phyloP scores from a whole-genome alignment of 2,329 filamentous ascomycete species.

The Claviceps sorghi region DNA sequence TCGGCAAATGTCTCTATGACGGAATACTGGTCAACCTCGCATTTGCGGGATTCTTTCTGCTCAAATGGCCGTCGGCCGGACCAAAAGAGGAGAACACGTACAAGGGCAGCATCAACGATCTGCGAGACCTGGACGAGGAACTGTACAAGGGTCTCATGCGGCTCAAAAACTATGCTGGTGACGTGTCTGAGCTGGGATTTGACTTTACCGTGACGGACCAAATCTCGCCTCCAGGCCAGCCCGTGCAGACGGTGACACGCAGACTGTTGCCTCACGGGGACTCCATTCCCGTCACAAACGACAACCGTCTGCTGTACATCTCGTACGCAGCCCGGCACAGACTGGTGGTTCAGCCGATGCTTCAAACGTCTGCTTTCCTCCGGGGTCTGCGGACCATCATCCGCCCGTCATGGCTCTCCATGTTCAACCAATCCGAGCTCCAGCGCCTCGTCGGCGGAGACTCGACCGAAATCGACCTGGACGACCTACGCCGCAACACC shows the following conservation, averaged over 20 bases:
- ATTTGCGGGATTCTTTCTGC: conserved; percentile 89
- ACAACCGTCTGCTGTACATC: conserved; percentile 88
- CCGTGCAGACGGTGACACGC: conserved; percentile 49
- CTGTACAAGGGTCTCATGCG: conserved; percentile 74
- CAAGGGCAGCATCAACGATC: conserved; percentile 84
- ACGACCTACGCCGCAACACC: conserved; percentile 73
- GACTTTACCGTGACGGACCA: conserved; percentile 83
- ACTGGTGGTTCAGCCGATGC: conserved; percentile 61
- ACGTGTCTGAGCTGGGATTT: conserved; percentile 56
- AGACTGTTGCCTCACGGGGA: conserved; percentile 67
- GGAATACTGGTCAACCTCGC: conserved; percentile 85
- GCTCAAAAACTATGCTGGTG: conserved; percentile 72
- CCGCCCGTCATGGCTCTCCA: conserved; percentile 81
- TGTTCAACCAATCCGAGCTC: conserved; percentile 96
- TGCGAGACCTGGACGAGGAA: conserved; percentile 79
- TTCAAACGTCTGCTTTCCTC: conserved; percentile 80
- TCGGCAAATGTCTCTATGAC: conserved; percentile 96
- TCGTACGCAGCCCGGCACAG: conserved; percentile 81
- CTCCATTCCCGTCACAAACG: conserved; percentile 68
- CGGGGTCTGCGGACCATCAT: conserved; percentile 78
- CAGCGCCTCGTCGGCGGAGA: conserved; percentile 89
- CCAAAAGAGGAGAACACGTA: conserved; percentile 52
- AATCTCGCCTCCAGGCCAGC: conserved; percentile 30
- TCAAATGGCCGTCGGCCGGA: conserved; percentile 80
- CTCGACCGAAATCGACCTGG: conserved; percentile 69